Conservation (phyloP, 805 yeast genomes). For the Dipodascopsis uninucleata region DNA sequence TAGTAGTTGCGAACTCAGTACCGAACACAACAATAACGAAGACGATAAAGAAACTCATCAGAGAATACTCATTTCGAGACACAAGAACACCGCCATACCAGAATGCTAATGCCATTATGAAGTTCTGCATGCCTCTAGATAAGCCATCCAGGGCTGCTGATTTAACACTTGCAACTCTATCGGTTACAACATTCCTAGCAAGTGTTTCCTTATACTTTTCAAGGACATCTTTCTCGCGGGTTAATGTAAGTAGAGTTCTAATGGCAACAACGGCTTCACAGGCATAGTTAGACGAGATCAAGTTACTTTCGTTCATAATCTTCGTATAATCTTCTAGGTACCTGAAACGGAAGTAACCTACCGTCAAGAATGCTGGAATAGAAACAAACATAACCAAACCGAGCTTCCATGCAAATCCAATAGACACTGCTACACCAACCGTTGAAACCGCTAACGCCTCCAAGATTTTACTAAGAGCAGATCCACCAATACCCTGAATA, state of each 20-base stretch:
- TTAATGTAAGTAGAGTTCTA: constrained; percentile 42
- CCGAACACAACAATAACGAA: constrained; percentile 42
- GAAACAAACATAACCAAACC: constrained; percentile 43
- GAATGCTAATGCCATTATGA: constrained; percentile 43
- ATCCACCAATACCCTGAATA: constrained; percentile 30
- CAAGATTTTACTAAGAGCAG: constrained; percentile 29
- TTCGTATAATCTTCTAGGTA: constrained; percentile 37
- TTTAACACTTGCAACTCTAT: constrained; percentile 31
- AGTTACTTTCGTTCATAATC: constrained; percentile 38
- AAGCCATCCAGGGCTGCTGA: constrained; percentile 39
- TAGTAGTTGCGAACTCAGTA: constrained; percentile 42
- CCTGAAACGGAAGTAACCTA: constrained; percentile 40
- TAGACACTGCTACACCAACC: constrained; percentile 38
- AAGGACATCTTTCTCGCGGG: constrained; percentile 43
- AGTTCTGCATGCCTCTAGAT: constrained; percentile 41
- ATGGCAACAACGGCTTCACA: constrained; percentile 41
- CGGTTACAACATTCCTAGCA: constrained; percentile 31
- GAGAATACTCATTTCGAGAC: constrained; percentile 32
- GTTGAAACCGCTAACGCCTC: too few species aligned
- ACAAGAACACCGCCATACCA: constrained; percentile 43
- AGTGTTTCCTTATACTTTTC: constrained; percentile 32
- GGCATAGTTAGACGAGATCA: constrained; percentile 40
- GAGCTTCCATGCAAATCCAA: constrained; percentile 40
- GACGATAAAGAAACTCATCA: constrained; percentile 40
- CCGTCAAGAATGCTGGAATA: constrained; percentile 37